Conservation (phyloP, 768 basidiomycete genomes). For the Podaxis sp. region DNA sequence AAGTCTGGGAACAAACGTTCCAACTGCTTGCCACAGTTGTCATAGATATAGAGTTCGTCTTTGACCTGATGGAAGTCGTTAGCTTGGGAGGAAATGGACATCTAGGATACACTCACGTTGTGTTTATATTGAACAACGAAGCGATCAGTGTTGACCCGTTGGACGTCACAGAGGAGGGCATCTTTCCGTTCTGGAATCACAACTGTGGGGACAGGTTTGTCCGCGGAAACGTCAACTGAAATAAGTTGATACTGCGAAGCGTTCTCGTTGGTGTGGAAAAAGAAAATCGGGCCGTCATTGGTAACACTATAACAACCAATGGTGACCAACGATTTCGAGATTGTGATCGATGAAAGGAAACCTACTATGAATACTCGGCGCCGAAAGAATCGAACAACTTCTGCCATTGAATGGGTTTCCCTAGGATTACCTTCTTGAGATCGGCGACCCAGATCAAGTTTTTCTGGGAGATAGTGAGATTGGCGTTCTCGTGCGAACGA, state of each 20-base stretch:
- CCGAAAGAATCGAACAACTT: conserved; percentile 72
- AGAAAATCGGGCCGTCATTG: conserved; percentile 63
- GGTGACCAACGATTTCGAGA: conserved; percentile 5
- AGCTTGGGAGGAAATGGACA: conserved; percentile 10
- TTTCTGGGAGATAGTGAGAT: conserved; percentile 43
- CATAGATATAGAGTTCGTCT: conserved; percentile 76
- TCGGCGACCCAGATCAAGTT: conserved; percentile 76
- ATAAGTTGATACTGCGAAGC: conserved; percentile 70
- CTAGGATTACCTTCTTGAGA: conserved; percentile 57
- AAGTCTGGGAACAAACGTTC: conserved; percentile 61
- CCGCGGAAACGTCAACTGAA: conserved; percentile 58
- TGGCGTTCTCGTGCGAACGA: conserved; percentile 8
- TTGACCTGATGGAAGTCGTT: conserved; percentile 51
- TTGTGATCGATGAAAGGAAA: conserved; percentile 13
- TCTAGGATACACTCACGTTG: conserved; percentile 49
- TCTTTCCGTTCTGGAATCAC: conserved; percentile 71
- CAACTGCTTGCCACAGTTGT: conserved; percentile 50
- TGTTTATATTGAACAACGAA: conserved; percentile 67
- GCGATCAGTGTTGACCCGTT: conserved; percentile 51
- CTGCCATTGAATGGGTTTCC: conserved; percentile 67
- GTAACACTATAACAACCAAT: conserved; percentile 46
- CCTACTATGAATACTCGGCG: conserved; percentile 65
- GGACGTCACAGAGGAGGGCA: conserved; percentile 45
- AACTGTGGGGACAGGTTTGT: conserved; percentile 45
- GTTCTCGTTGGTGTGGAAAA: conserved; percentile 62